Evolutionary conservation across 2,329 filamentous ascomycete genomes (phyloP), one percentile per base, ranked within the genome.

Genomic region (Xylariaceae sp.): DNA sequence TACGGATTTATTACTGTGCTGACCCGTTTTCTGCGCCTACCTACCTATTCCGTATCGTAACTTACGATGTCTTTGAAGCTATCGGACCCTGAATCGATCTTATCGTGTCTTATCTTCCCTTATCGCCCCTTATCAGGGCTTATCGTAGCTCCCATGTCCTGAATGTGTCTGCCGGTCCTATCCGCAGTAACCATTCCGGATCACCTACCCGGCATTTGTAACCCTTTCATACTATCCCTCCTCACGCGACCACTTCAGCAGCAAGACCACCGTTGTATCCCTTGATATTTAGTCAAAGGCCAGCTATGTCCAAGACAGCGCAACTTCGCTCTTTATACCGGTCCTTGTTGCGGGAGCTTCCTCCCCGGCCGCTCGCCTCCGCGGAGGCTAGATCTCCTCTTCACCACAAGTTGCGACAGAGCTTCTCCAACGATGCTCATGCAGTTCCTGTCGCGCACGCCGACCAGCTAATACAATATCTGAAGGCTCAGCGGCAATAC

Each of bases 401-500:
- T 11, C 88, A 93, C 75, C 73, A 78, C 58, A 85, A 84, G 55
- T 82, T 95, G 65, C 89, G 88, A 70, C 73, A 78, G 45, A 79
- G 81, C 65, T 87, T 94, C 73, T 70, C 79, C 60, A 71, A 65
- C 69, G 50, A 65, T 50, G 34, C 70, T 58, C 57, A 69, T 69
- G 62, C 72, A 65, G 71, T 56, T 54, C 67, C 73, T n/a, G 47
- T 70, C 18, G 61, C 68, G 9, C 77, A 90, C 66, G 88, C 85
- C n/a, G 85, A 90, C 64, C 91, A 97, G 74, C 85, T 91, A 66
- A 75, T 92, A 30, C 82, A 85, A 59, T 97, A 96, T 72, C 81
- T 94, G 17, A 84, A 85, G 67, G 88, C 92, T n/a, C 94, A 99
- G 78, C 81, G 92, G 55, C 84, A 84, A 72, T 97, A 97, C 73